Conservation (phyloP, 495 filamentous ascomycete genomes). For the Penicillium cosmopolitanum region DNA sequence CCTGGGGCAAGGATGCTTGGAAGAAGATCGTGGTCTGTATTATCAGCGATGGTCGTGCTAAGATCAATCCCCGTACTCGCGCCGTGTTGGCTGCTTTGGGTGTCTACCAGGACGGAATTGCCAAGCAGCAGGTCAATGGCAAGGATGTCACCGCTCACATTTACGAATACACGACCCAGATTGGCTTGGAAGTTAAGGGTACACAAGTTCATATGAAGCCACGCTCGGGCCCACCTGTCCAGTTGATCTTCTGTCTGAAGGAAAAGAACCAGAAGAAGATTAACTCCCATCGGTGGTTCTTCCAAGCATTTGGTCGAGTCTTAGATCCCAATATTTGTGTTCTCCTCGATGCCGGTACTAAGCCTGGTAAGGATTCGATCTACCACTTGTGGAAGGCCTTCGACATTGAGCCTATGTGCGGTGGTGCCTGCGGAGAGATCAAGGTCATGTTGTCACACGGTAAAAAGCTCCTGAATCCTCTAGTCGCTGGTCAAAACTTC, state of each 20-base stretch:
- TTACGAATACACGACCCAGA: slow-evolving; percentile 98
- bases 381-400: slow-evolving; percentile 99
- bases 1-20: slow-evolving; percentile 98
- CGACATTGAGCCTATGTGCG: slow-evolving; percentile 95
- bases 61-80: slow-evolving; percentile 92
- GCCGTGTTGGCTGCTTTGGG: slow-evolving; percentile 92
- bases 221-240: slow-evolving; percentile 76
- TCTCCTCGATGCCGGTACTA: slow-evolving; percentile 94
- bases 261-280: slow-evolving; percentile 99
- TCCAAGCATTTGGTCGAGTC: slow-evolving; percentile 93
- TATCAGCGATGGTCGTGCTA: slow-evolving; percentile 96
- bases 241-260: slow-evolving; percentile 98
- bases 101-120: slow-evolving; percentile 97
- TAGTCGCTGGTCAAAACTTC: slow-evolving; percentile 97
- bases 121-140: slow-evolving; percentile 95
- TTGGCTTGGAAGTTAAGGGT: slow-evolving; percentile 85
- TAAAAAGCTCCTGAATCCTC: slow-evolving; percentile 88
- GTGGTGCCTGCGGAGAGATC: slow-evolving; percentile 97
- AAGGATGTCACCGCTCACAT: slow-evolving; percentile 98
- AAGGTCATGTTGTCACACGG: slow-evolving; percentile 97
- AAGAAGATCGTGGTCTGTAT: slow-evolving; percentile 99
- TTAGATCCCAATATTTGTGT: slow-evolving; percentile 96
- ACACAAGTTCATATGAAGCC: slow-evolving; percentile 81
- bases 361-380: slow-evolving; percentile 88
- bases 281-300: slow-evolving; percentile 99